Conservation (phyloP, 2,329 filamentous ascomycete species). For the Leptographium galeiforme region DNA sequence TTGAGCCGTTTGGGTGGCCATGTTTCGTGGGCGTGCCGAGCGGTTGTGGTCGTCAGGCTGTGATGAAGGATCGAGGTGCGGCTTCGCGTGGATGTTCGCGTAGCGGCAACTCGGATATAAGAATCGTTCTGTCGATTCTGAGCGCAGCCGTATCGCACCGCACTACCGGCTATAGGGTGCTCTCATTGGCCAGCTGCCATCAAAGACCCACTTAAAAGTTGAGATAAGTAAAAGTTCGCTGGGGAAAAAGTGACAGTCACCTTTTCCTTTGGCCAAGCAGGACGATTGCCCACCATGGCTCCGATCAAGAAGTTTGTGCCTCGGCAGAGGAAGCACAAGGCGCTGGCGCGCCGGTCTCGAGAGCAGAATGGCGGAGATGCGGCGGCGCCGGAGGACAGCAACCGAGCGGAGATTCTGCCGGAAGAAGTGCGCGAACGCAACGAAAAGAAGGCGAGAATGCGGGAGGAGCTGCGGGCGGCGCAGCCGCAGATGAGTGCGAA, state of each 20-base stretch:
- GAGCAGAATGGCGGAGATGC: constrained; percentile 19
- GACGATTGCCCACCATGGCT: constrained; percentile 2
- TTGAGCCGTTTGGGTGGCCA: not conserved
- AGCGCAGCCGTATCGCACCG: too few relatives aligned
- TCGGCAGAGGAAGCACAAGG: constrained; percentile 54
- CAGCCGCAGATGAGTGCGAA: constrained; percentile 44
- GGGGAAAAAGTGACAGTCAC: not conserved
- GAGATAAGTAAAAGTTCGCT: not conserved
- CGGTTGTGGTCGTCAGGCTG: not conserved
- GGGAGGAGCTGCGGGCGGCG: constrained; percentile 32
- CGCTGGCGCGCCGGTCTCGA: constrained; percentile 43
- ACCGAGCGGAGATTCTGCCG: constrained; percentile 38
- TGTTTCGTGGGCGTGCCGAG: too few relatives aligned
- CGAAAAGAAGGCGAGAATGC: constrained; percentile 40
- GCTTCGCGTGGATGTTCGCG: too few relatives aligned
- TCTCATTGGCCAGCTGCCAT: not conserved
- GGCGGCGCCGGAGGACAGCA: constrained; percentile 28
- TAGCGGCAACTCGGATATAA: too few relatives aligned
- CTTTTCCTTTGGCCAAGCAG: too few relatives aligned
- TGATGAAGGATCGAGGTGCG: too few relatives aligned
- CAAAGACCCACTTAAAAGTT: not conserved
- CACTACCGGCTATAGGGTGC: too few relatives aligned
- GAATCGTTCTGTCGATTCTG: too few relatives aligned
- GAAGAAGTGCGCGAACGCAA: constrained; percentile 33
- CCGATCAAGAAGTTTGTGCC: constrained; percentile 37